A percentile compares a stretch with the other conserved stretches of the same genome.
phyloP scores from a whole-genome alignment of 192 early-diverging fungal species.

The Dissophora globulifera region DNA sequence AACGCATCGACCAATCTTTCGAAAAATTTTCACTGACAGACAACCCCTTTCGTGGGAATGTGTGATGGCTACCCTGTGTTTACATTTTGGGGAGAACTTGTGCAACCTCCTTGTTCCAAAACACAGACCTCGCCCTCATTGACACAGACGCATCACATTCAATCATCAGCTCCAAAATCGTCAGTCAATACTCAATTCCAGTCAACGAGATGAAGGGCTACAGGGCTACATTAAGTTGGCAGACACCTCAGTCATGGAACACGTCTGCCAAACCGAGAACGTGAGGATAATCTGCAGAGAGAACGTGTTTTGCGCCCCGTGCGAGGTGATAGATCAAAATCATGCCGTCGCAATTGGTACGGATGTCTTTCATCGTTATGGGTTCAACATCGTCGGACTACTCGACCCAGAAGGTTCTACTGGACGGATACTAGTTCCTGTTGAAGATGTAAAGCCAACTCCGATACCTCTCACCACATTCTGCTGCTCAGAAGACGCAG shows the following conservation, averaged over 20 bases:
- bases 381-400: slow-evolving; percentile 2
- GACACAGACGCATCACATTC: slow-evolving; percentile 14
- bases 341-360: slow-evolving; percentile 11
- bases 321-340: slow-evolving; percentile 9
- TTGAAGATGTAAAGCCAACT: neutral
- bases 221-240: slow-evolving; percentile 16
- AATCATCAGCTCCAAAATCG: slow-evolving; percentile 8
- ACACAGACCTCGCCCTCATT: slow-evolving; percentile 12
- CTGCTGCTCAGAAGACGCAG: neutral
- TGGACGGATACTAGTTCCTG: neutral
- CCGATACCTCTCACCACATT: neutral
- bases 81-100: too few species aligned
- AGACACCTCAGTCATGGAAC: neutral
- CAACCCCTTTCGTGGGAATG: neutral
- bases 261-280: neutral
- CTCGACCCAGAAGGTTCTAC: neutral
- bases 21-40: neutral
- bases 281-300: neutral
- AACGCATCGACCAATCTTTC: slow-evolving; percentile 2
- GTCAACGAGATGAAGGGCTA: slow-evolving; percentile 2
- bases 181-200: neutral
- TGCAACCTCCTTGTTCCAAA: too few species aligned
- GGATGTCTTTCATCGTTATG: slow-evolving; percentile 9
- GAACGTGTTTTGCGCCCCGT: slow-evolving; percentile 8
- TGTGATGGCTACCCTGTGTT: slow-evolving; percentile 2